Conservation (phyloP, 306 rosid genomes). For the Cicer cuneatum region DNA sequence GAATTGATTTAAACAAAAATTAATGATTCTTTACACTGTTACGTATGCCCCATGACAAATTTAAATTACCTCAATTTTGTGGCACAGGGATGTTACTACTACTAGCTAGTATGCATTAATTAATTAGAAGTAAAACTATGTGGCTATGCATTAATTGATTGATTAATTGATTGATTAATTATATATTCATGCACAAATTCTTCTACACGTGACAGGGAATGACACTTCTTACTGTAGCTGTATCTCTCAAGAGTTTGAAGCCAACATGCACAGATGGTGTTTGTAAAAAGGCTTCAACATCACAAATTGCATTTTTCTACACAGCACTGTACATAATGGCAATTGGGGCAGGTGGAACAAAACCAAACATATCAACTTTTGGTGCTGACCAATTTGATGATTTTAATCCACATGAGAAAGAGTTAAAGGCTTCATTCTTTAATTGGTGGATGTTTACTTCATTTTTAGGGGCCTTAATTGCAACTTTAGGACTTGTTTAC, state of each 20-base stretch:
- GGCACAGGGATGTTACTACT: not conserved
- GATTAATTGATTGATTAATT: not conserved
- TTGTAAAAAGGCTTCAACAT: slow-evolving; percentile 73
- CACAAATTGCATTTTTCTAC: slow-evolving; percentile 78
- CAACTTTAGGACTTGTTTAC: slow-evolving; percentile 79
- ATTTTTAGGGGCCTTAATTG: slow-evolving; percentile 81
- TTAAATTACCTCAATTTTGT: not conserved
- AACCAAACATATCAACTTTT: slow-evolving; percentile 91
- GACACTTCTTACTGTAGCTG: slow-evolving; percentile 67
- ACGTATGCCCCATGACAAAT: not conserved
- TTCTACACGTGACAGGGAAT: slow-evolving; percentile 66
- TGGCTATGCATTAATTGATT: not conserved
- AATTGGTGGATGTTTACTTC: slow-evolving; percentile 99
- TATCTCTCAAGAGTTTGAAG: slow-evolving; percentile 65
- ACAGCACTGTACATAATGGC: slow-evolving; percentile 87
- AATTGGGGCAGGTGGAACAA: slow-evolving; percentile 88
- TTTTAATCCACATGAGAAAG: slow-evolving; percentile 74
- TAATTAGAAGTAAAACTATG: not conserved
- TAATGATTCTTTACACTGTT: not conserved
- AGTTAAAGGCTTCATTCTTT: slow-evolving; percentile 80
- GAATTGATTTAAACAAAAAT: slow-evolving; percentile 26
- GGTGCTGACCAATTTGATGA: slow-evolving; percentile 98
- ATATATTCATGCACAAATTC: not conserved
- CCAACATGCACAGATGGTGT: slow-evolving; percentile 65
- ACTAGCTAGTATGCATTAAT: not conserved